Evolutionary conservation across 768 basidiomycete species (phyloP).

Genomic region (Collybia mongolica): DNA sequence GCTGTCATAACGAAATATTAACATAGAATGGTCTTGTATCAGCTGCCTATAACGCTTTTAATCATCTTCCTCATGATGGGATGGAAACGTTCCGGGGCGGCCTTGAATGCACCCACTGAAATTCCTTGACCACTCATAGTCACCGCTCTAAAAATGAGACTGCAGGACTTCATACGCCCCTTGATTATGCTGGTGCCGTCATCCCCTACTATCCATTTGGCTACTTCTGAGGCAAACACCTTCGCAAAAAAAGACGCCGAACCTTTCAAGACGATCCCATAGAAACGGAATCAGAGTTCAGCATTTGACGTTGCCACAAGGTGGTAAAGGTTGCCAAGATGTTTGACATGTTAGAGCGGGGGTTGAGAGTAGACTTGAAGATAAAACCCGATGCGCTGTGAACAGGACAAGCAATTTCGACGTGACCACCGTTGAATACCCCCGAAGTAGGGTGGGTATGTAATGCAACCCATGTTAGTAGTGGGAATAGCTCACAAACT

Average conservation of each 20-base stretch:
- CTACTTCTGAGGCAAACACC: constrained; percentile 49
- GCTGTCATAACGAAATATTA: no score
- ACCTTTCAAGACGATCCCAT: constrained; percentile 62
- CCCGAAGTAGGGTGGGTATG: constrained; percentile 35
- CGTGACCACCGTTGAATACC: constrained; percentile 75
- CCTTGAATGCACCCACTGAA: constrained; percentile 49
- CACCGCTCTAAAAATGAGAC: constrained; percentile 61
- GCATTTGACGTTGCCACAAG: constrained; percentile 61
- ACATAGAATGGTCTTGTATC: no score
- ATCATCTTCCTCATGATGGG: constrained; percentile 76
- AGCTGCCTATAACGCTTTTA: constrained; percentile 68
- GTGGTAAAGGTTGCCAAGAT: constrained; percentile 56
- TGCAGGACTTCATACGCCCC: constrained; percentile 85
- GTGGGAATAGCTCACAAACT: constrained; percentile 54
- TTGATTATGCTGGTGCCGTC: constrained; percentile 63
- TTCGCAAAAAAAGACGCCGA: constrained; percentile 43
- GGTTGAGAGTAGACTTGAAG: constrained; percentile 61
- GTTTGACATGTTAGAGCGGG: constrained; percentile 56
- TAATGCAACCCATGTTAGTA: neutral
- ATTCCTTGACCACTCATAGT: constrained; percentile 49
- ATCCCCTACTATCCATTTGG: constrained; percentile 66
- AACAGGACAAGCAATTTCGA: constrained; percentile 85
- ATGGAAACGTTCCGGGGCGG: constrained; percentile 58
- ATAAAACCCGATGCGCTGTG: constrained; percentile 75
- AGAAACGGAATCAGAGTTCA: constrained; percentile 79